These are phyloP conservation scores for Mediolabrus comicus DNA, from an alignment of 108 stramenopile species.

Conservation along the genomic window DNA sequence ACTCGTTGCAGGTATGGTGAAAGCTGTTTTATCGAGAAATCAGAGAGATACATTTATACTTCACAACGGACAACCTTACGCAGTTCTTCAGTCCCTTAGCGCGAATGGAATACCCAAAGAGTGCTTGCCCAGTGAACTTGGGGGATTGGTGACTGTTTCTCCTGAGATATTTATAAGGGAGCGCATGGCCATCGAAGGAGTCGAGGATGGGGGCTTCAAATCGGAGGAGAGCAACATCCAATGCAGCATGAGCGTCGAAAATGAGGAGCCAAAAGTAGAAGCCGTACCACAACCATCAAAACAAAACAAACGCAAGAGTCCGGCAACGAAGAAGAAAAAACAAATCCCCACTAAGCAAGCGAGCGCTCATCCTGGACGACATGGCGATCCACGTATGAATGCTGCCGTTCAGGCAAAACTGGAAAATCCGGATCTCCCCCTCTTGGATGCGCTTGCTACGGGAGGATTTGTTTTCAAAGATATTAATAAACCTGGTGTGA, in stretches of 20 bases:
- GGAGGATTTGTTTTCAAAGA: conserved; percentile 31
- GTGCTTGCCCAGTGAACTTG: conserved; percentile 1
- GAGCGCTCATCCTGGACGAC: conserved; percentile 1
- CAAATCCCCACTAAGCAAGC: neutral
- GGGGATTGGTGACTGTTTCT: neutral
- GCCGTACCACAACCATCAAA: neutral
- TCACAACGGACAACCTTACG: conserved; percentile 2
- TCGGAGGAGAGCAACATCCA: neutral
- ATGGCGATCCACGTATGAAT: conserved; percentile 29
- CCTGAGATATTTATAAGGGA: neutral
- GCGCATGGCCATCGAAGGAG: conserved; percentile 4
- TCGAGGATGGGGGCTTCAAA: neutral
- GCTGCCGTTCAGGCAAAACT: conserved; percentile 17
- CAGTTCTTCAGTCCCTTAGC: neutral
- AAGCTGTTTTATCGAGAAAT: neutral
- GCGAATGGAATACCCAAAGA: neutral
- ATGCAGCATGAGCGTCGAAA: neutral
- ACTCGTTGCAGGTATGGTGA: neutral
- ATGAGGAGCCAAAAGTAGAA: neutral
- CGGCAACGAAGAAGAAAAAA: neutral
- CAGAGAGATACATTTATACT: conserved; percentile 2
- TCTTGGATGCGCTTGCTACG: conserved; percentile 6
- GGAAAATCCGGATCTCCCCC: conserved; percentile 9
- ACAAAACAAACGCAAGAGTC: neutral
- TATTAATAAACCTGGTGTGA: conserved; percentile 3